phyloP scores from a whole-genome alignment of 768 basidiomycete genomes.

The Termitomyces sp. region DNA sequence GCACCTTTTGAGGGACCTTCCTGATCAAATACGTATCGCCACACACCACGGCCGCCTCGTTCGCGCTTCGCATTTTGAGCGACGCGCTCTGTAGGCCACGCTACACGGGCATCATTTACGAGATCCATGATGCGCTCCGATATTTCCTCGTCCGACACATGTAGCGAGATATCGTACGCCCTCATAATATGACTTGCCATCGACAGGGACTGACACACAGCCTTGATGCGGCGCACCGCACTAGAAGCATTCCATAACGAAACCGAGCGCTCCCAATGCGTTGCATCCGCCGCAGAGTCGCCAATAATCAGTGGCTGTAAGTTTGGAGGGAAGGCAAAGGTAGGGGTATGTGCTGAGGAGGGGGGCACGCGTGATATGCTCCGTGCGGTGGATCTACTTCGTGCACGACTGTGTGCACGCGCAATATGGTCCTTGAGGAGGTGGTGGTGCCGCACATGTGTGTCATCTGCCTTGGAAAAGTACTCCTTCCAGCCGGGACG shows the following conservation, averaged over 20 bases:
- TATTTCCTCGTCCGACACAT: slow-evolving; percentile 65
- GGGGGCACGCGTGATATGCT: slow-evolving; percentile 17
- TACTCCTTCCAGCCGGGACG: slow-evolving; percentile 53
- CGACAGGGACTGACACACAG: slow-evolving; percentile 66
- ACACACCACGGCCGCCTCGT: slow-evolving; percentile 59
- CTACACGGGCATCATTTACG: slow-evolving; percentile 69
- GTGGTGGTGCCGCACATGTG: slow-evolving; percentile 22
- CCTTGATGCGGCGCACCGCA: slow-evolving; percentile 66
- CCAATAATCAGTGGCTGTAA: slow-evolving; percentile 75
- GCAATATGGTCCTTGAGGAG: slow-evolving; percentile 25
- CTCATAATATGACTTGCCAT: slow-evolving; percentile 61
- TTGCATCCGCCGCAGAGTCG: slow-evolving; percentile 63
- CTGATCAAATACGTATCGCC: slow-evolving; percentile 83
- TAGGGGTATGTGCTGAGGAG: slow-evolving; percentile 20
- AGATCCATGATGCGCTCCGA: slow-evolving; percentile 68
- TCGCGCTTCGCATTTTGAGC: slow-evolving; percentile 47
- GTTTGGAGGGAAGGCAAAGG: slow-evolving; percentile 24
- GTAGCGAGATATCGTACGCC: slow-evolving; percentile 65
- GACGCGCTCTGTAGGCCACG: slow-evolving; percentile 74
- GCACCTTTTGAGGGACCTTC: slow-evolving; percentile 63
- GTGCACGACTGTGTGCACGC: slow-evolving; percentile 18
- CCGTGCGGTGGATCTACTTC: slow-evolving; percentile 20
- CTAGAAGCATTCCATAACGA: slow-evolving; percentile 62
- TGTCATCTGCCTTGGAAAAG: slow-evolving; percentile 34
- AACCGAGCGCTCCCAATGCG: slow-evolving; percentile 57